Base-by-base conservation (phyloP, 2,329 filamentous ascomycete genomes). In the Mycosphaerella arachidis region DNA sequence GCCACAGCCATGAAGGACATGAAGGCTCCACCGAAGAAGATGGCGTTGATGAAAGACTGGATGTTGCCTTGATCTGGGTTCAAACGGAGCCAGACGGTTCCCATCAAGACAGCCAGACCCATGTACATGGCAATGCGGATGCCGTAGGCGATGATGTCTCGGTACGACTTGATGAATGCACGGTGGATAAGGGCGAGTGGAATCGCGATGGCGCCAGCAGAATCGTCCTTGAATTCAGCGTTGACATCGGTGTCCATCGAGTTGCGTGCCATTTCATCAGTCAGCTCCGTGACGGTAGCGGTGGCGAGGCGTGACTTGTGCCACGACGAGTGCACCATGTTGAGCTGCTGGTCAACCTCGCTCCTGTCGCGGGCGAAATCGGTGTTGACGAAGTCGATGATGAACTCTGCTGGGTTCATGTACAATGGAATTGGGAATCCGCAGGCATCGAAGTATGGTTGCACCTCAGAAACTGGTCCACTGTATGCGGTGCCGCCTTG, bases 81-180 rank as follows among this genome's bases (percentile, higher is more conserved):
- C 2, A 96, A 79, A 6, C 91, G 85, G 13, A 95, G 77, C 87
- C 90, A 96, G 12, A 95, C 89, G 0, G 91, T 95, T 5, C 91
- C 91, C 87, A 93, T 92, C 84, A 94, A 87, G 67, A 94, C 84
- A 1, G 90, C 90, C 16, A 95, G 80, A 75, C 84, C 85, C 61
- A 87, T 80, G 73, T 95, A 94, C 90, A 95, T 95, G 45, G 83
- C 87, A 46, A 94, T 80, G 3, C 91, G 85, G 66, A 94, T 91
- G 0, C 88, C 89, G 69, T 96, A 96, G 0, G 87, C 90, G 55
- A 96, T 85, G 6, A 95, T 81, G 71, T 96, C 91, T 29, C 91
- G 86, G 73, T 92, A 90, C 51, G 86, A 88, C 76, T 96, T 96
- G 74, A 95, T 86, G 70, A 90, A 91, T 13, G 86, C 86, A 30